Evolutionary conservation across 768 basidiomycete genomes (phyloP), one percentile per base, ranked within the genome.

Genomic region (Boletus rex-veris): DNA sequence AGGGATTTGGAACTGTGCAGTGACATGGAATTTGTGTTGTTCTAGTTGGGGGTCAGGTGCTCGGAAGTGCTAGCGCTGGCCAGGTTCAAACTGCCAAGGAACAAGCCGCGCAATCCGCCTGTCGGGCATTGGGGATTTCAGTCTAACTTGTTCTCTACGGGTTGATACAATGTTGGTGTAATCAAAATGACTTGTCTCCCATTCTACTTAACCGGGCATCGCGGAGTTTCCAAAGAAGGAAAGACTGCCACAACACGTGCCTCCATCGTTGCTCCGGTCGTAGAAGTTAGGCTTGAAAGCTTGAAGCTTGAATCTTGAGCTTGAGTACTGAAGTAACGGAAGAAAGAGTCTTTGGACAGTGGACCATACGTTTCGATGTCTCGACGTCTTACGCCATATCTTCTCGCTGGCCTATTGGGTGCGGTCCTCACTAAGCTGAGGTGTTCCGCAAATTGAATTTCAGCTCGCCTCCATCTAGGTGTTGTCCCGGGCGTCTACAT

Each of bases 401-500:
- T 84, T 33, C 67, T 87, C 38, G 86, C 86, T 50, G 75, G 77
- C 35, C 58, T 75, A 41, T 75, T 84, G 64, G 87, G 86, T 86
- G 62, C 50, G 57, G 42, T 16, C 18, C 49, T 47, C 52, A 19
- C 5, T 4, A 30, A 45, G 46, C 12, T 31, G 8, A 45, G 14
- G 16, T 6, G 7, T 45, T 35, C 43, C n/a, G 10, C 21, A 30
- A 37, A 43, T 53, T 64, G 10, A 54, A 45, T n/a, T 21, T 26
- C 39, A 10, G 35, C 36, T 10, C 24, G 14, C 19, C 42, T 48
- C 30, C 42, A 4, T 24, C 14, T 57, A 87, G 86, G 86, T 30
- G 66, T 85, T 47, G 58, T 75, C 26, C 85, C 86, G 12, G 86
- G 86, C 9, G 64, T 85, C 19, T 86, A 87, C 64, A 82, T 86